Conservation (phyloP, 2,329 filamentous ascomycete species). For the Claviceps arundinis region DNA sequence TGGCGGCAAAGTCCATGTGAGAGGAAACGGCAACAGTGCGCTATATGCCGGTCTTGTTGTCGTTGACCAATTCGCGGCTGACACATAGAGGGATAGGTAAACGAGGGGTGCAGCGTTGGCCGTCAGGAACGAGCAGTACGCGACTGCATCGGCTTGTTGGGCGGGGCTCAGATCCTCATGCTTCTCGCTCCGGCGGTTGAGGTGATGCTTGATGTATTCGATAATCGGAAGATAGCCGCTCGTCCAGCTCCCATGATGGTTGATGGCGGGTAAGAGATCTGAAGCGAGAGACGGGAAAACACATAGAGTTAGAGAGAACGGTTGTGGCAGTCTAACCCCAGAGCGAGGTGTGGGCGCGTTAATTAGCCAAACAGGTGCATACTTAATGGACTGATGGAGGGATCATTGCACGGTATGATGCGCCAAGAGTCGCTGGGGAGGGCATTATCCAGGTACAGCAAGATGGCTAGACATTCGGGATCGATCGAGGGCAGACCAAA, state of each 20-base stretch:
- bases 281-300: conserved; percentile 11
- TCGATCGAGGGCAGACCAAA: conserved; percentile 86
- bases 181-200: conserved; percentile 21
- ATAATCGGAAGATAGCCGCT: conserved; percentile 50
- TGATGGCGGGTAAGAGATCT: conserved; percentile 44
- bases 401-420: conserved; percentile 60
- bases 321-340: no score
- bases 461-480: conserved; percentile 72
- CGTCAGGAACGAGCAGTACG: conserved; percentile 56
- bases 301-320: background rate
- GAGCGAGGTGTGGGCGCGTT: background rate
- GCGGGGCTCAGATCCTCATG: conserved; percentile 20
- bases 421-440: conserved; percentile 50
- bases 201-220: conserved; percentile 27
- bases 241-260: conserved; percentile 37
- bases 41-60: conserved; percentile 72
- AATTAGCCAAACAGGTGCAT: conserved; percentile 17
- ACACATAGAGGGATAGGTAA: conserved; percentile 81
- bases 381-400: conserved; percentile 58
- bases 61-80: conserved; percentile 71
- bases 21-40: conserved; percentile 66
- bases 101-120: conserved; percentile 64
- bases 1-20: conserved; percentile 76
- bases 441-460: conserved; percentile 59
- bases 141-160: conserved; percentile 34